phyloP scores from a whole-genome alignment of 148 eudicot species.

The Heliamphora exappendiculata region DNA sequence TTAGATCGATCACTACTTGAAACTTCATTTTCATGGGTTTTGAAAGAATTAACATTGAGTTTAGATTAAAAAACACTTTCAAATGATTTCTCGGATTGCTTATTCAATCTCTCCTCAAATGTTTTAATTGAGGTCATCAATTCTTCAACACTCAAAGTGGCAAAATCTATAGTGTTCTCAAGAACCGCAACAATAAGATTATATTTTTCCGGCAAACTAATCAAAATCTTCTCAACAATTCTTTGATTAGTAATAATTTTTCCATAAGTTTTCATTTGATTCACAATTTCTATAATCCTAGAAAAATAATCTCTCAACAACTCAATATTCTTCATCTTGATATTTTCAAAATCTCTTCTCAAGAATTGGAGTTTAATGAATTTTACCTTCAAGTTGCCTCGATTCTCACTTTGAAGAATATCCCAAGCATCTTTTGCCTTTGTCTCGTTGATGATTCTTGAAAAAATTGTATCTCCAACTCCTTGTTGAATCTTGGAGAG shows the following conservation, averaged over 20 bases:
- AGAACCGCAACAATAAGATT: too few species aligned
- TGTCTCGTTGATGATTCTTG: not conserved
- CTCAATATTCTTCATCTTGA: not conserved
- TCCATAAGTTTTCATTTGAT: not conserved
- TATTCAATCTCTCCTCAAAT: not conserved
- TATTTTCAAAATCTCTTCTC: conserved; percentile 4
- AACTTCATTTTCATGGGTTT: too few species aligned
- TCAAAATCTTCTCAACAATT: conserved; percentile 11
- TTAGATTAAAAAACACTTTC: conserved; percentile 13
- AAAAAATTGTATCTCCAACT: not conserved
- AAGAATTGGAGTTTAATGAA: not conserved
- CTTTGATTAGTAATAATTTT: not conserved
- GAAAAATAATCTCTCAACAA: not conserved
- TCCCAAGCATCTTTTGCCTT: conserved; percentile 12
- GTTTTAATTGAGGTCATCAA: not conserved
- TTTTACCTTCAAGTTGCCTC: not conserved
- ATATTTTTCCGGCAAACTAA: too few species aligned
- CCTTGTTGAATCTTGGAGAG: not conserved
- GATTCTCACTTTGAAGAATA: not conserved
- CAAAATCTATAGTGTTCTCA: too few species aligned
- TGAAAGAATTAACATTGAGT: too few species aligned
- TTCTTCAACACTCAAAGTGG: too few species aligned
- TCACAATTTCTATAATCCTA: too few species aligned
- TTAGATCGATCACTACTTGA: too few species aligned
- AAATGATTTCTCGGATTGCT: not conserved